Evolutionary conservation across 106 monocot genomes (phyloP).

Genomic region (Agapanthus africanus): DNA sequence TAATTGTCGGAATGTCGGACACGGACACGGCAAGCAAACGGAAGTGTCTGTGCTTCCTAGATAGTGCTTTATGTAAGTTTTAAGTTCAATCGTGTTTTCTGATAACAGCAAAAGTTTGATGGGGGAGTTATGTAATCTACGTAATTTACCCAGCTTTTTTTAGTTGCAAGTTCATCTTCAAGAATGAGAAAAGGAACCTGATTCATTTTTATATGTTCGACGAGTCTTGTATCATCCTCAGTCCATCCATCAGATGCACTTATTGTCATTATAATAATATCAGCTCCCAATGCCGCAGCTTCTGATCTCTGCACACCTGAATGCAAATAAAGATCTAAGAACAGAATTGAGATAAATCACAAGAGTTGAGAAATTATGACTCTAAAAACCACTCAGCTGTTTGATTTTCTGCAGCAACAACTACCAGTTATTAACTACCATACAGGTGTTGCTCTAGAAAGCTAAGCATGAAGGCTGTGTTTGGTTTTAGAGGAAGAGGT

Average conservation of each 20-base stretch:
- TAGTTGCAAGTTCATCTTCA: background rate
- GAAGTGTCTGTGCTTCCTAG: too few relatives aligned
- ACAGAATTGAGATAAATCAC: constrained; percentile 5
- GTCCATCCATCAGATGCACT: constrained; percentile 93
- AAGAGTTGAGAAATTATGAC: background rate
- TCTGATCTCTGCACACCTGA: constrained; percentile 90
- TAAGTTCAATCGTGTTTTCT: too few relatives aligned
- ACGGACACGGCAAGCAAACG: too few relatives aligned
- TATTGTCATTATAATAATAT: constrained; percentile 80
- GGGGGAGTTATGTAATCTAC: too few relatives aligned
- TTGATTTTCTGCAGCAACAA: background rate
- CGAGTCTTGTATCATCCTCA: constrained; percentile 61
- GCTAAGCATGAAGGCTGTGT: background rate
- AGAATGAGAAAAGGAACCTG: constrained; percentile 21
- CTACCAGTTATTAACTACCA: background rate
- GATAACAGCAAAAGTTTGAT: too few relatives aligned
- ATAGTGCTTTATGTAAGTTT: too few relatives aligned
- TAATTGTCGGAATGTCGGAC: too few relatives aligned
- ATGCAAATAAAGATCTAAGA: constrained; percentile 7
- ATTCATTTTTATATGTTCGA: constrained; percentile 44
- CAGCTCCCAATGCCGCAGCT: constrained; percentile 80
- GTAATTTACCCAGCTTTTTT: too few relatives aligned
- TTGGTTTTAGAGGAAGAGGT: too few relatives aligned
- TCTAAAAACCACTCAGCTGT: background rate
- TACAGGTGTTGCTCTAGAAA: background rate